phyloP scores from a whole-genome alignment of 2,329 filamentous ascomycete genomes.

The Ophioceras dolichostomum region DNA sequence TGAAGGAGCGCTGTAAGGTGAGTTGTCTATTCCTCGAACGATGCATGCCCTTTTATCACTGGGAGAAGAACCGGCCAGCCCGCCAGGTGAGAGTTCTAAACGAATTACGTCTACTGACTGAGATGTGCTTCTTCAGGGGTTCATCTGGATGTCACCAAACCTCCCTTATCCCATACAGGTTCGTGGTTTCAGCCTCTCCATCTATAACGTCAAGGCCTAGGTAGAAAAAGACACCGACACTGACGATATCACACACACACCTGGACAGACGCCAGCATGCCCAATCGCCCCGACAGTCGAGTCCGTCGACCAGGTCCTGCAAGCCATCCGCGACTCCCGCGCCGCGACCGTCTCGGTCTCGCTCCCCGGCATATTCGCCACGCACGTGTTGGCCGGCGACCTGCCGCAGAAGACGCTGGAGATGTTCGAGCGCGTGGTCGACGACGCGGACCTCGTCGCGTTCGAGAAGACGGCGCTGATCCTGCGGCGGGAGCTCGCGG shows the following conservation, averaged over 20 bases:
- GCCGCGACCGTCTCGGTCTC: slow-evolving; percentile 3
- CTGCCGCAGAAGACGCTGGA: slow-evolving; percentile 2
- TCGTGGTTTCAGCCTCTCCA: too few species aligned
- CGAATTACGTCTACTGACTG: too few species aligned
- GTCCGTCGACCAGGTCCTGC: slow-evolving; percentile 3
- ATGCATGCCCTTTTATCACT: too few species aligned
- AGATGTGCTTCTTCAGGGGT: too few species aligned
- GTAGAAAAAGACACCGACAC: too few species aligned
- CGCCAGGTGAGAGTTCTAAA: too few species aligned
- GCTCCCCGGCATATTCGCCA: slow-evolving; percentile 5
- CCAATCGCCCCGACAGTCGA: background rate
- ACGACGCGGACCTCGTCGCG: slow-evolving; percentile 6
- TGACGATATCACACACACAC: too few species aligned
- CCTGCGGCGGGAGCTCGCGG: background rate
- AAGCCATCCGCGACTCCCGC: slow-evolving; percentile 2
- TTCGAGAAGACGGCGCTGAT: slow-evolving; percentile 5
- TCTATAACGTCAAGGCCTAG: too few species aligned
- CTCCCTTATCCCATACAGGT: slow-evolving; percentile 6
- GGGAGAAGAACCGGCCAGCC: too few species aligned
- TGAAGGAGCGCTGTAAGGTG: slow-evolving; percentile 5
- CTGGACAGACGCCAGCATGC: too few species aligned
- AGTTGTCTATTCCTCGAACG: too few species aligned
- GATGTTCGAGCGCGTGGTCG: slow-evolving; percentile 8
- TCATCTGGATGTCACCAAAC: slow-evolving; percentile 9
- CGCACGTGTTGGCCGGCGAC: slow-evolving; percentile 4